Conservation (phyloP, 768 basidiomycete genomes). For the Mycena olivaceomarginata region DNA sequence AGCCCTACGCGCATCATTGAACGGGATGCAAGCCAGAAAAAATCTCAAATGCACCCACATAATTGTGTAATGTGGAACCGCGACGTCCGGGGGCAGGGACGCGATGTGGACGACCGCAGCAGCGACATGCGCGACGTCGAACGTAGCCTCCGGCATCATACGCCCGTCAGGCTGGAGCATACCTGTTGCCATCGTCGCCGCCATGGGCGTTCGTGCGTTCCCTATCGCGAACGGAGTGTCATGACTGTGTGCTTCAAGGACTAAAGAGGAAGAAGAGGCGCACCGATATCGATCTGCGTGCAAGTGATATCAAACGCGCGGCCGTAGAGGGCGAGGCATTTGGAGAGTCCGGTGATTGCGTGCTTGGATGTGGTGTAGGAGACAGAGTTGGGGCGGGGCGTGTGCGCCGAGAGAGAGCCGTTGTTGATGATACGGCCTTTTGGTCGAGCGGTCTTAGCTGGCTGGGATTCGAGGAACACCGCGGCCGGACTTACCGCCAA, state of each 20-base stretch:
- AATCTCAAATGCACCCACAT: slow-evolving; percentile 69
- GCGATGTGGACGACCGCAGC: slow-evolving; percentile 84
- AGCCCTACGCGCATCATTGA: slow-evolving; percentile 44
- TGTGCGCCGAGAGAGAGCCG: slow-evolving; percentile 84
- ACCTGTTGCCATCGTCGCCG: slow-evolving; percentile 66
- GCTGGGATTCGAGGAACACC: too few relatives aligned
- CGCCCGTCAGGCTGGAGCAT: slow-evolving; percentile 83
- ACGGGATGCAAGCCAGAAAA: too few relatives aligned
- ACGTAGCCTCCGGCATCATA: slow-evolving; percentile 73
- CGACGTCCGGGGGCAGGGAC: slow-evolving; percentile 79
- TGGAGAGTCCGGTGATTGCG: slow-evolving; percentile 86
- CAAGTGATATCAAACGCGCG: slow-evolving; percentile 83
- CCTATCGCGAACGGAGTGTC: slow-evolving; percentile 59
- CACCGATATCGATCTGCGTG: slow-evolving; percentile 91
- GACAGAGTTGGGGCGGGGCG: slow-evolving; percentile 77
- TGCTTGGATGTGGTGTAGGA: slow-evolving; percentile 90
- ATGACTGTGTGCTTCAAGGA: background rate
- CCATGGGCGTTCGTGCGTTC: slow-evolving; percentile 83
- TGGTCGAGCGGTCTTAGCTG: background rate
- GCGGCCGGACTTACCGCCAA: slow-evolving; percentile 71
- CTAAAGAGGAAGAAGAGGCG: background rate
- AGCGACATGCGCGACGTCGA: slow-evolving; percentile 85
- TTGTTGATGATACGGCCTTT: slow-evolving; percentile 91
- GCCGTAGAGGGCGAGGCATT: slow-evolving; percentile 86
- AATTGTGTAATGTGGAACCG: slow-evolving; percentile 82